Percentiles rank a stretch among this genome's conserved stretches.
phyloP scores from a whole-genome alignment of 257 asterid species.

The Solanum tacnaense region DNA sequence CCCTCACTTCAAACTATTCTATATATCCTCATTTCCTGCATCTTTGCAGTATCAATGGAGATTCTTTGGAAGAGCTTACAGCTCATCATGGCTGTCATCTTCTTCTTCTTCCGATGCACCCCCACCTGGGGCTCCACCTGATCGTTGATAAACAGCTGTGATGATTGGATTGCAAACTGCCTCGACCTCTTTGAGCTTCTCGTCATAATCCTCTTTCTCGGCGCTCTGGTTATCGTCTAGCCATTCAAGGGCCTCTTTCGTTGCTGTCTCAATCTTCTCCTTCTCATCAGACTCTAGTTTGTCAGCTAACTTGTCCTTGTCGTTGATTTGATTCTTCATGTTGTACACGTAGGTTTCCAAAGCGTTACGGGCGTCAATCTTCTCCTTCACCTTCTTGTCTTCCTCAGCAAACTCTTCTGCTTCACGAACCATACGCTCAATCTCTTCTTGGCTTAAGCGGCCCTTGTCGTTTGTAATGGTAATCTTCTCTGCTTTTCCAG shows the following conservation, averaged over 20 bases:
- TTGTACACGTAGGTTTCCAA: constrained; percentile 84
- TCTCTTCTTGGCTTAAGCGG: constrained; percentile 90
- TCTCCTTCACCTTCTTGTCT: constrained; percentile 87
- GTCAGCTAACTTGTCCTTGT: constrained; percentile 90
- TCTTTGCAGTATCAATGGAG: neutral
- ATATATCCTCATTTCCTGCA: neutral
- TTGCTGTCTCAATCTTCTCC: constrained; percentile 91
- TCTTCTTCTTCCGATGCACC: constrained; percentile 35
- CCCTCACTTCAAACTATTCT: neutral
- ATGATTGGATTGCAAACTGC: constrained; percentile 88
- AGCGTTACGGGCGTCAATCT: constrained; percentile 72
- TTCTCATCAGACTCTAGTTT: constrained; percentile 78
- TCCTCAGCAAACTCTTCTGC: constrained; percentile 96
- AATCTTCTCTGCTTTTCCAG: constrained; percentile 80
- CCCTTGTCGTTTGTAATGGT: constrained; percentile 97
- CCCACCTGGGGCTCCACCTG: constrained; percentile 78
- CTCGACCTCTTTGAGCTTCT: constrained; percentile 92
- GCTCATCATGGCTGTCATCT: constrained; percentile 52
- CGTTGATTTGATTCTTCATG: constrained; percentile 92
- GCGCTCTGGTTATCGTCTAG: constrained; percentile 78
- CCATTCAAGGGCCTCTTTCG: constrained; percentile 92
- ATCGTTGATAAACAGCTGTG: constrained; percentile 84
- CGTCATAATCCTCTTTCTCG: constrained; percentile 86
- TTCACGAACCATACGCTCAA: constrained; percentile 82
- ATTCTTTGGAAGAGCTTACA: neutral